Evolutionary conservation across 495 filamentous ascomycete genomes (phyloP).

Genomic region (Penicillium maclennaniae): DNA sequence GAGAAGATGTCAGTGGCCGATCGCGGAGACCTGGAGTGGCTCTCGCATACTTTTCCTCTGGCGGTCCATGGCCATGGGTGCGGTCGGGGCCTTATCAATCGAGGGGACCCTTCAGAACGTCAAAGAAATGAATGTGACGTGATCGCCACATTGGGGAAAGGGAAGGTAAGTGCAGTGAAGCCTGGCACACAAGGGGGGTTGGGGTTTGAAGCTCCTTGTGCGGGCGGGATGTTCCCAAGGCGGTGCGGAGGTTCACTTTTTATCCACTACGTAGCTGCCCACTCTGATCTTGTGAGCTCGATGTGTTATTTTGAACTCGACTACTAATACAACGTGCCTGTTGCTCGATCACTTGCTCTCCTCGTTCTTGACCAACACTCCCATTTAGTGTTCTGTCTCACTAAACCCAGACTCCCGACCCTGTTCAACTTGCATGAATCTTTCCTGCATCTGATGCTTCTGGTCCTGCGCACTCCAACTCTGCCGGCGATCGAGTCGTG

Average conservation of each 20-base stretch:
- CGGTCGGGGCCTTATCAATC: constrained; percentile 16
- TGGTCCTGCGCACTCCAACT: constrained; percentile 37
- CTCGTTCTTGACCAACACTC: background rate
- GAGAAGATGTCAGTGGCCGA: constrained; percentile 16
- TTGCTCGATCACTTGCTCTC: background rate
- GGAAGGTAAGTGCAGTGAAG: background rate
- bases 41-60: constrained; percentile 67
- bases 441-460: constrained; percentile 32
- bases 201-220: background rate
- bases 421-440: constrained; percentile 24
- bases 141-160: constrained; percentile 41
- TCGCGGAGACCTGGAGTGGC: background rate
- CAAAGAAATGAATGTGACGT: constrained; percentile 39
- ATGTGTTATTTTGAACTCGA: background rate
- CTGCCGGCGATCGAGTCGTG: constrained; percentile 24
- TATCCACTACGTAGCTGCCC: constrained; percentile 3
- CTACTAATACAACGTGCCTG: background rate
- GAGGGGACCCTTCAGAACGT: constrained; percentile 39
- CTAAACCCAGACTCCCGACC: constrained; percentile 31
- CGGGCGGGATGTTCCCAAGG: constrained; percentile 20
- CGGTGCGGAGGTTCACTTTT: constrained; percentile 29
- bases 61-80: constrained; percentile 65
- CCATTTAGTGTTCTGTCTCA: constrained; percentile 12
- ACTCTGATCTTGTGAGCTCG: background rate
- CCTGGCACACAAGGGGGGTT: background rate